Evolutionary conservation across 768 basidiomycete species (phyloP).

Genomic region (Boletus fagicola): DNA sequence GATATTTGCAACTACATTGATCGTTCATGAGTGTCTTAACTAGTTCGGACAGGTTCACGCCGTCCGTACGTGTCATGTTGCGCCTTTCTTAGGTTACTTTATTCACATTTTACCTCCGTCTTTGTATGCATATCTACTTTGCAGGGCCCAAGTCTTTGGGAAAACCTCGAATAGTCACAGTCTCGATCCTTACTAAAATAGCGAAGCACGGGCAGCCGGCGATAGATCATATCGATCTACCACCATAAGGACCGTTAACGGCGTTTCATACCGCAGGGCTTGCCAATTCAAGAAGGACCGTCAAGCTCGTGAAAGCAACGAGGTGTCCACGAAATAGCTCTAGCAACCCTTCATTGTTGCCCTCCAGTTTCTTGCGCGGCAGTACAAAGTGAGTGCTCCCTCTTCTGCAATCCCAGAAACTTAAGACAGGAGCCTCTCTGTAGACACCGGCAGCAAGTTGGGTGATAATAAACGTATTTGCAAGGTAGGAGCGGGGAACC

Average conservation of each 20-base stretch:
- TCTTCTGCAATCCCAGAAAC: not conserved
- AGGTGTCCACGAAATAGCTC: slow-evolving; percentile 13
- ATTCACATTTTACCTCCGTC: not conserved
- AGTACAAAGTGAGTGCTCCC: slow-evolving; percentile 3
- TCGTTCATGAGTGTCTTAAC: not conserved
- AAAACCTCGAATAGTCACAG: not conserved
- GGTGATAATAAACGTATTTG: slow-evolving; percentile 7
- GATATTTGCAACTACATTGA: not conserved
- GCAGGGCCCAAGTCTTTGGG: not conserved
- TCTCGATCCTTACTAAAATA: slow-evolving; percentile 5
- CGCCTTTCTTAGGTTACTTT: not conserved
- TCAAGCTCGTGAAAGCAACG: slow-evolving; percentile 23
- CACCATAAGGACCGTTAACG: not conserved
- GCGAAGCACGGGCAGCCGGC: not conserved
- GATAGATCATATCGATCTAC: slow-evolving; percentile 24
- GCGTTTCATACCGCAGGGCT: slow-evolving; percentile 10
- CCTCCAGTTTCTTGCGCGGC: not conserved
- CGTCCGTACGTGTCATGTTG: not conserved
- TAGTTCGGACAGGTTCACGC: not conserved
- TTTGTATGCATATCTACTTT: not conserved
- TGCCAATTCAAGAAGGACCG: slow-evolving; percentile 22
- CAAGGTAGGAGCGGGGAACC: slow-evolving; percentile 3
- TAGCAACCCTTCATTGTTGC: slow-evolving; percentile 8
- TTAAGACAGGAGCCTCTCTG: not conserved
- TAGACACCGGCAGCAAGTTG: slow-evolving; percentile 1